Percentiles rank a stretch among this genome's conserved stretches.
These are phyloP conservation scores for Lactarius psammicola DNA, from an alignment of 768 basidiomycete species.

Conservation along the genomic window DNA sequence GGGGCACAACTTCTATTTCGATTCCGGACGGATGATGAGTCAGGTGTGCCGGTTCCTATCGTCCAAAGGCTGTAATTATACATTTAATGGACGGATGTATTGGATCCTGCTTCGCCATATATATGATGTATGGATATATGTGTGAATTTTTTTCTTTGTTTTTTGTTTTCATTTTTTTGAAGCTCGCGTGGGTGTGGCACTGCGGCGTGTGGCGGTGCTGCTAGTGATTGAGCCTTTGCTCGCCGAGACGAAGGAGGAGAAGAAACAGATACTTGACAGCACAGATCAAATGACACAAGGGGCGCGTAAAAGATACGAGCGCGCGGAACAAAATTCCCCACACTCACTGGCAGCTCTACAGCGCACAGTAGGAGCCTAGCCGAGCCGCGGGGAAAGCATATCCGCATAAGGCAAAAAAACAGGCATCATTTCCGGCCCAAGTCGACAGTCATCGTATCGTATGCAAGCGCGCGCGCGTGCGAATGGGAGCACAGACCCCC, in stretches of 20 bases:
- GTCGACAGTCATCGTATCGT: conserved; percentile 4
- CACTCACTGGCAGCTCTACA: neutral
- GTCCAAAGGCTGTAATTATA: neutral
- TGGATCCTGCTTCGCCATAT: neutral
- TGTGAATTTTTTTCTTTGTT: neutral
- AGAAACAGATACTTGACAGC: neutral
- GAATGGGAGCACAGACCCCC: neutral
- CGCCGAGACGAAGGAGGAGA: neutral
- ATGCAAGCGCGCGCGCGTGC: neutral
- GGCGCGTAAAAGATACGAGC: conserved; percentile 1
- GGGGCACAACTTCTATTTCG: neutral
- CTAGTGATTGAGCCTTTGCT: neutral
- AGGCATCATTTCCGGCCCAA: conserved; percentile 2
- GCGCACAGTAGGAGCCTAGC: neutral
- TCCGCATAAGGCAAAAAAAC: conserved; percentile 4
- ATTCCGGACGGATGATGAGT: neutral
- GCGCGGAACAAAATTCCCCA: neutral
- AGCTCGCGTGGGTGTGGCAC: neutral
- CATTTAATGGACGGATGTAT: neutral
- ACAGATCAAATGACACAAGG: neutral
- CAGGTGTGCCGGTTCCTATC: conserved; percentile 1
- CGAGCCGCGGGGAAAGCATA: conserved; percentile 10
- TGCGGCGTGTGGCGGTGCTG: neutral
- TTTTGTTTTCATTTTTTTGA: neutral
- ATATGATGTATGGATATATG: neutral